Base-by-base conservation (phyloP, 2,329 filamentous ascomycete species). In the Colletotrichum godetiae region DNA sequence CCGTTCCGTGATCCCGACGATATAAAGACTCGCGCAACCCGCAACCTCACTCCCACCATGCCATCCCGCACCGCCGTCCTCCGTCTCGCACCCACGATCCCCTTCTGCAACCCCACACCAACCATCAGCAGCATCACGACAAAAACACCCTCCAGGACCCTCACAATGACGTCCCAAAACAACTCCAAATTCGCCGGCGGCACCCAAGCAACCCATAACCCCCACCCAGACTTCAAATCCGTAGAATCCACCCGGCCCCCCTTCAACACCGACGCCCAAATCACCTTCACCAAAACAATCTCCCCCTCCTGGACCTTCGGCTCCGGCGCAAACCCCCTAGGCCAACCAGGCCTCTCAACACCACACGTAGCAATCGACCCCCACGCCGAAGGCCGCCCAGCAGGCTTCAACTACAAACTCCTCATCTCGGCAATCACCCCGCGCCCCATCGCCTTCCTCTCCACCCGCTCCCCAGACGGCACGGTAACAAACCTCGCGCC, bases 401-500 rank as follows among this genome's bases (percentile, higher is more conserved):
- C 90, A 0, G 84, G 86, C 1, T 91, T 89, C 84, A 98, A 98
- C 88, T 98, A 98, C 89, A 98, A 97, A 84, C 89, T 98, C 15
- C 87, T 98, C 74, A 97, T 98, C 82, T 94, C 91, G 22, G 91
- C 91, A 75, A 90, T 98, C 76, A 89, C 95, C 19, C 96, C 96
- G 1, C 90, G 96, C 13, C 96, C 96, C 13, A 92, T 98, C 79
- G 90, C 89, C 65, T 89, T 92, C 80, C 79, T 92, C 37, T 90
- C 87, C 73, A 90, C 90, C 11, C 80, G 83, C 66, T 85, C 86
- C 27, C 77, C 82, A 4, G 92, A 95, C 78, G 94, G 93, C 27
- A 81, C 70, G 56, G 86, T 80, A 19, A 49, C 53, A 24, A 98
- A 98, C 83, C 88, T 98, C 2, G 94, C 95, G 0, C 95, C 95